Conservation (phyloP, 2,329 filamentous ascomycete species). For the Aschersonia sp. region DNA sequence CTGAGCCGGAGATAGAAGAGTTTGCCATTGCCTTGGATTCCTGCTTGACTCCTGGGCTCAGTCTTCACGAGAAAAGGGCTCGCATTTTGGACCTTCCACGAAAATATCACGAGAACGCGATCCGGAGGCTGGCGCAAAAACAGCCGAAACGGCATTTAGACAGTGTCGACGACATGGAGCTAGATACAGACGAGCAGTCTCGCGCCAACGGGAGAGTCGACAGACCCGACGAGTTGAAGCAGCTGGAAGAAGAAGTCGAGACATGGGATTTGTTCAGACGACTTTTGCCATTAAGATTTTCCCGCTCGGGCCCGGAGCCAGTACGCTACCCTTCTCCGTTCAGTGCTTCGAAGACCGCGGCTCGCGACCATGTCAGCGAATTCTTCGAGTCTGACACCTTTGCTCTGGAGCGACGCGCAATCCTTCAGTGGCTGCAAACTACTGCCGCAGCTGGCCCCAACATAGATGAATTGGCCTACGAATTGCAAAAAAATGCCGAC, state of each 20-base stretch:
- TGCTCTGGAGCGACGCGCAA: constrained; percentile 63
- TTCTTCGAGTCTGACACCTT: constrained; percentile 61
- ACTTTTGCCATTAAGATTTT: constrained; percentile 57
- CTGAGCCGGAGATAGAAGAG: constrained; percentile 70
- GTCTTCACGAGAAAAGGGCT: constrained; percentile 40
- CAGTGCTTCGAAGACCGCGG: constrained; percentile 14
- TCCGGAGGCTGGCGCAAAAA: constrained; percentile 16
- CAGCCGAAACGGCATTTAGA: constrained; percentile 14
- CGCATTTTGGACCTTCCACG: constrained; percentile 49
- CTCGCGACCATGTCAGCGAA: constrained; percentile 29
- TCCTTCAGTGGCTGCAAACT: constrained; percentile 77
- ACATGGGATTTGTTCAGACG: constrained; percentile 79
- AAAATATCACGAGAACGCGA: constrained; percentile 43
- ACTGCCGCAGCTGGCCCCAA: constrained; percentile 57
- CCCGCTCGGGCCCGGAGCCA: constrained; percentile 13
- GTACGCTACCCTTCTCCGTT: constrained; percentile 17
- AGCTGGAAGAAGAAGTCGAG: constrained; percentile 70
- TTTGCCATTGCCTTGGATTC: constrained; percentile 76
- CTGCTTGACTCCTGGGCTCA: constrained; percentile 41
- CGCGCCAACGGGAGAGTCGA: background rate
- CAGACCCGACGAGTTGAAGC: constrained; percentile 16
- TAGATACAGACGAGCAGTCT: constrained; percentile 37
- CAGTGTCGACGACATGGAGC: constrained; percentile 32
- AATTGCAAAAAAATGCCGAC: constrained; percentile 63
- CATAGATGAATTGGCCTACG: constrained; percentile 61